These are phyloP conservation scores for Pseudopediastrum boryanum DNA, from an alignment of 139 green algal genomes.

Conservation along the genomic window DNA sequence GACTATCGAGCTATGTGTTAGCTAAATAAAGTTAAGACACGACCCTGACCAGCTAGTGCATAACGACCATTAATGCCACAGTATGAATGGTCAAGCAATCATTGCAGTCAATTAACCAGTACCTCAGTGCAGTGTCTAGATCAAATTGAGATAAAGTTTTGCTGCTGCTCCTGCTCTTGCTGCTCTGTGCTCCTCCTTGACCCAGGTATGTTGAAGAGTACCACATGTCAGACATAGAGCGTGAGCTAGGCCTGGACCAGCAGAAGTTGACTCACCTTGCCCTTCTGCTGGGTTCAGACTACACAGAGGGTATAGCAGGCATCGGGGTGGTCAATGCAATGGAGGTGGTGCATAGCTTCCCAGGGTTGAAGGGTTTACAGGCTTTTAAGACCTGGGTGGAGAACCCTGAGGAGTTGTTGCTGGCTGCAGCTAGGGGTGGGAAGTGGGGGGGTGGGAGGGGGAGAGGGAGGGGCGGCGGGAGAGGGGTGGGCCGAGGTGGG, in stretches of 20 bases:
- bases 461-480: background rate
- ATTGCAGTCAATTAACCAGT: too few species aligned
- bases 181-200: too few species aligned
- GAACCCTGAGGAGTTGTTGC: constrained; percentile 49
- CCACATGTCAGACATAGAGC: constrained; percentile 71
- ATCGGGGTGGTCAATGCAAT: constrained; percentile 96
- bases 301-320: constrained; percentile 72
- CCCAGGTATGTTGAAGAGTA: constrained; percentile 97
- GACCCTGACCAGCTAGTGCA: too few species aligned
- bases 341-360: constrained; percentile 89
- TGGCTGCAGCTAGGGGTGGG: constrained; percentile 23
- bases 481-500: too few species aligned
- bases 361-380: constrained; percentile 52
- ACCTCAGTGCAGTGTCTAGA: too few species aligned
- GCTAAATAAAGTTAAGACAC: too few species aligned
- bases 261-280: constrained; percentile 77
- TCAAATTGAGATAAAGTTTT: too few species aligned
- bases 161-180: too few species aligned
- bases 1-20: too few species aligned
- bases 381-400: constrained; percentile 73
- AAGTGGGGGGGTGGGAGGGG: constrained; percentile 3
- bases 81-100: too few species aligned
- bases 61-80: too few species aligned
- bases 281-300: constrained; percentile 94
- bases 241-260: constrained; percentile 83